Evolutionary conservation across 768 basidiomycete genomes (phyloP), one percentile per base, ranked within the genome.

Genomic region (Termitomyces heimii): DNA sequence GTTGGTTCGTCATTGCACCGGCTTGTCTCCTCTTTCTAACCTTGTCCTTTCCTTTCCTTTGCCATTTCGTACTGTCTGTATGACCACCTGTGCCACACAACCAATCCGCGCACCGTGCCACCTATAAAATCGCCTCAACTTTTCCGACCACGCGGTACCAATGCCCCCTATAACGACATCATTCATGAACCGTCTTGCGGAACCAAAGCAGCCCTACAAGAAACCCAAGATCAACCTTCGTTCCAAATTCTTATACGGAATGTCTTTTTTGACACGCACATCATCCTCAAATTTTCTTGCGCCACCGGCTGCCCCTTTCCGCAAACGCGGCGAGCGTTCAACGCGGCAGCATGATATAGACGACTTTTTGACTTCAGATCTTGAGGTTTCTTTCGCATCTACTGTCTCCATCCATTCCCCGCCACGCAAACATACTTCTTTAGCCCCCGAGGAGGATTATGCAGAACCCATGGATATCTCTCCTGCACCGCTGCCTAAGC

Each of bases 381-480:
- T 91, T 48, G 91, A 93, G 67, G 73, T 84, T 39, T 92, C 90
- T 29, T 93, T 93, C 66, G 88, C 88, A 7, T 91, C 89, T 31
- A 89, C 81, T 59, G 85, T 92, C 69, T 93, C 91, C 7, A 73
- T 93, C 47, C 79, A 88, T 65, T 89, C 89, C 28, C 88, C 90
- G 34, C 77, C 83, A 14, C 77, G 72, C 49, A 76, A 81, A 29
- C 66, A 74, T 51, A 63, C 76, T 54, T 69, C 72, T 37, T 72
- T 85, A 48, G 64, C 78, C 7, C 72, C 78, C 31, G 83, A 84
- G 26, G 73, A 70, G 62, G 77, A 74, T 42, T 77, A 76, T 60
- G 73, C 79, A 50, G 78, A 85, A 52, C 81, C 88, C 4, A 92
- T 92, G 91, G 90, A 92, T 65, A 86, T 93, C 47, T 92, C 90